Conservation (phyloP, 2,329 filamentous ascomycete genomes). For the Ilyonectria mors-panacis region DNA sequence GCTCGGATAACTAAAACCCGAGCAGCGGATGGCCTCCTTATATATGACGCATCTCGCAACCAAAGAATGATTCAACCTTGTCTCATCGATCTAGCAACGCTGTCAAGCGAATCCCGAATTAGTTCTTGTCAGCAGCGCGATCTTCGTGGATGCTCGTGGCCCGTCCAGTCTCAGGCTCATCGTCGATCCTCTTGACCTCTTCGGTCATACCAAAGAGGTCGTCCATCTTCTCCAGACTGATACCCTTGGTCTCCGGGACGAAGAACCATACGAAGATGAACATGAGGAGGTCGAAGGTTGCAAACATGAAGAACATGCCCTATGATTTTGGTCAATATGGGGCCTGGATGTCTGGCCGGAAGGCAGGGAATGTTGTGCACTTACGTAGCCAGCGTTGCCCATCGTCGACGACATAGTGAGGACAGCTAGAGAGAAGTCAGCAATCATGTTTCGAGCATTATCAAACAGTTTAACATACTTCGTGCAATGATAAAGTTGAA, state of each 20-base stretch:
- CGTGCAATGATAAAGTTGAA: constrained; percentile 76
- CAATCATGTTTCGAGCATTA: background rate
- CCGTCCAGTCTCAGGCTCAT: background rate
- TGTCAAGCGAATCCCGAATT: background rate
- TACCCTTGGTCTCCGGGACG: constrained; percentile 29
- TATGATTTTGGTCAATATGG: constrained; percentile 3
- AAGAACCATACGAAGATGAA: constrained; percentile 25
- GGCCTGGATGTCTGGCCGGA: constrained; percentile 11
- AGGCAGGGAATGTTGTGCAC: background rate
- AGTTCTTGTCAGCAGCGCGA: background rate
- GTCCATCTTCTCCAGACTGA: constrained; percentile 27
- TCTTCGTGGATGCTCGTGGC: background rate
- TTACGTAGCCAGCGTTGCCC: background rate
- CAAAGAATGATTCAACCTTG: background rate
- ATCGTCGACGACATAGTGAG: background rate
- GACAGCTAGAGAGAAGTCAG: background rate
- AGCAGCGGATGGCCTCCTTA: background rate
- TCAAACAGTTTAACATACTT: background rate
- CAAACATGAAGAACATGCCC: constrained; percentile 19
- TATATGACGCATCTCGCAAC: background rate
- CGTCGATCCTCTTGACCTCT: background rate
- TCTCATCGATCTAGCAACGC: background rate
- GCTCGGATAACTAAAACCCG: background rate
- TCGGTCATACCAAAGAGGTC: constrained; percentile 17
- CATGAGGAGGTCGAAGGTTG: constrained; percentile 1